Evolutionary conservation across 345 rosid genomes (phyloP).

Genomic region (Triadica sebifera): DNA sequence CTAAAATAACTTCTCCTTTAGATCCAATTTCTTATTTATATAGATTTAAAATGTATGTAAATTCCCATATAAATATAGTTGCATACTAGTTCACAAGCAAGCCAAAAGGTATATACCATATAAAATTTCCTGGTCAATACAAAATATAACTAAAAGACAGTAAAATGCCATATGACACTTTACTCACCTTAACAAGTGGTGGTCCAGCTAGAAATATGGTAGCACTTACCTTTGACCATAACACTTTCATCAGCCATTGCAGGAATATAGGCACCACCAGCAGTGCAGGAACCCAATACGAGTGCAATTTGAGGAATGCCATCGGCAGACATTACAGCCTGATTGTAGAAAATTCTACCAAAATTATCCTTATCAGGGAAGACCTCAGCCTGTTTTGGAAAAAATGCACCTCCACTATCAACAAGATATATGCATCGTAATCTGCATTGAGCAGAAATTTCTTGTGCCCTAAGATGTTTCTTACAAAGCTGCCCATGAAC

Average conservation of each 20-base stretch:
- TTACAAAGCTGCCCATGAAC: slow-evolving; percentile 91
- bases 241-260: slow-evolving; percentile 99
- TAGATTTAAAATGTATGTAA: not conserved
- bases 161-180: not conserved
- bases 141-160: not conserved
- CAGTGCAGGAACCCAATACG: slow-evolving; percentile 93
- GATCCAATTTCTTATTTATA: slow-evolving; percentile 13
- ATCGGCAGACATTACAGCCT: slow-evolving; percentile 87
- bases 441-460: slow-evolving; percentile 82
- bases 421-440: slow-evolving; percentile 91
- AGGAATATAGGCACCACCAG: slow-evolving; percentile 97
- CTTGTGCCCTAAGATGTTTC: slow-evolving; percentile 97
- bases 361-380: slow-evolving; percentile 95
- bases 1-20: slow-evolving; percentile 54
- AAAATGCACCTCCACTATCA: slow-evolving; percentile 94
- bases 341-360: slow-evolving; percentile 91
- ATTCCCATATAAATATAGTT: too few relatives aligned
- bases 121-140: too few relatives aligned
- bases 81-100: too few relatives aligned
- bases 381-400: slow-evolving; percentile 95
- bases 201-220: slow-evolving; percentile 97
- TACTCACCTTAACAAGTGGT: slow-evolving; percentile 82
- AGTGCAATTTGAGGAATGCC: slow-evolving; percentile 95
- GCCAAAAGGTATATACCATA: too few relatives aligned
- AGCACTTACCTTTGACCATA: slow-evolving; percentile 96